phyloP scores from a whole-genome alignment of 2,329 filamentous ascomycete species.

The Parastagonospora nodorum region DNA sequence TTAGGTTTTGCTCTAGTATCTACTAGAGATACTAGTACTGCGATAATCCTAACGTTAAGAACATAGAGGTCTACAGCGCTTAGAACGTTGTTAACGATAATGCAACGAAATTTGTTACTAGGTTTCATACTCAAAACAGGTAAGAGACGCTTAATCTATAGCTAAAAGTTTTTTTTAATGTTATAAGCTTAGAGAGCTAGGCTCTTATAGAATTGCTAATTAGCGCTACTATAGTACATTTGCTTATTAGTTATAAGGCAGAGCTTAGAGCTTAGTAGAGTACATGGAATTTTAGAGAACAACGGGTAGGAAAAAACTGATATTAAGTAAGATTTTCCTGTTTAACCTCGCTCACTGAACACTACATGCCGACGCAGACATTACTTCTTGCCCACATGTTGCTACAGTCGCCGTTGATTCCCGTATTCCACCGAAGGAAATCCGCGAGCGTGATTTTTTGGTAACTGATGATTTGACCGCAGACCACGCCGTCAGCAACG shows the following conservation, averaged over 20 bases:
- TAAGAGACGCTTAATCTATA: background rate
- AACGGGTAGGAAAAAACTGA: too few relatives aligned
- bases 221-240: background rate
- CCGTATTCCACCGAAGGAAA: too few relatives aligned
- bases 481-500: too few relatives aligned
- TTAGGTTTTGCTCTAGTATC: slow-evolving; percentile 21
- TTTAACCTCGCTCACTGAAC: too few relatives aligned
- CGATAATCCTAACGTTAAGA: slow-evolving; percentile 11
- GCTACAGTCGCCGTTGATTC: too few relatives aligned
- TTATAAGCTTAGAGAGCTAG: background rate
- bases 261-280: background rate
- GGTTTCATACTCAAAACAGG: background rate
- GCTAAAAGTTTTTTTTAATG: background rate
- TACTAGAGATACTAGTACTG: slow-evolving; percentile 26
- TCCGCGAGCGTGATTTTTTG: too few relatives aligned
- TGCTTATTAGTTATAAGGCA: background rate
- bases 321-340: too few relatives aligned
- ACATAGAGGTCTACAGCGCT: slow-evolving; percentile 14
- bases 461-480: too few relatives aligned
- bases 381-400: too few relatives aligned
- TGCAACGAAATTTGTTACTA: background rate
- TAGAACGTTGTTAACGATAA: background rate
- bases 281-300: too few relatives aligned
- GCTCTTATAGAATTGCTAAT: background rate
- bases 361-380: too few relatives aligned